A percentile compares a stretch with the other conserved stretches of the same genome.
Conservation (phyloP, 2,329 filamentous ascomycete genomes). For the Colletotrichum lindemuthianum region DNA sequence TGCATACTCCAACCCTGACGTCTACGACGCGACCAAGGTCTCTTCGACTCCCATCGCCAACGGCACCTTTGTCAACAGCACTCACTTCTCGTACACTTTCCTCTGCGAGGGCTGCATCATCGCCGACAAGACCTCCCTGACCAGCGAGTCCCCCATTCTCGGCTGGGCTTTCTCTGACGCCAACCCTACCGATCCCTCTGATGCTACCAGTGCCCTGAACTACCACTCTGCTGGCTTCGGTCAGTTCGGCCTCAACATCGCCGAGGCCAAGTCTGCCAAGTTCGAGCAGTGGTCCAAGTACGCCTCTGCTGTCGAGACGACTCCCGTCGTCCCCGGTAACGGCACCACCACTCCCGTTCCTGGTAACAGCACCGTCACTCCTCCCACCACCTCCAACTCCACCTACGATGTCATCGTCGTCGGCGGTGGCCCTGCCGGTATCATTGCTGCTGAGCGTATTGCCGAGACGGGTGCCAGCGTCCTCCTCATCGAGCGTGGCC, state of each 20-base stretch:
- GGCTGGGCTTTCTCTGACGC: constrained; percentile 52
- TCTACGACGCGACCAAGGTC: constrained; percentile 52
- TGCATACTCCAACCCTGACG: constrained; percentile 57
- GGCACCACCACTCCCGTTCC: constrained; percentile 33
- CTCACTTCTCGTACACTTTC: constrained; percentile 64
- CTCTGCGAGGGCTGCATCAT: constrained; percentile 58
- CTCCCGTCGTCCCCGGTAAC: constrained; percentile 20
- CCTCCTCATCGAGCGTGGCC: constrained; percentile 50
- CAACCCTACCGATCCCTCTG: constrained; percentile 44
- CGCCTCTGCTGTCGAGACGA: constrained; percentile 17
- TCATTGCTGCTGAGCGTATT: constrained; percentile 48
- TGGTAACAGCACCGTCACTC: constrained; percentile 40
- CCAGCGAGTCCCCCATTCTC: constrained; percentile 43
- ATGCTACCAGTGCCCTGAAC: constrained; percentile 46
- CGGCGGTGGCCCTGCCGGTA: constrained; percentile 48
- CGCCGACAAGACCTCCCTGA: constrained; percentile 45
- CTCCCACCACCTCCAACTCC: constrained; percentile 40
- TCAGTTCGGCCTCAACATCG: constrained; percentile 46
- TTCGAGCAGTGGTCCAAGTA: constrained; percentile 33
- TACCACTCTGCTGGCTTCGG: constrained; percentile 54
- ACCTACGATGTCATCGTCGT: constrained; percentile 53
- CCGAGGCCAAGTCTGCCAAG: constrained; percentile 46
- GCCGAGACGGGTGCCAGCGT: constrained; percentile 49
- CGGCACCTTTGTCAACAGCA: constrained; percentile 62
- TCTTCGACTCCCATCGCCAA: constrained; percentile 57